Base-by-base conservation (phyloP, 305 asterid species). In the Fraxinus ornus region DNA sequence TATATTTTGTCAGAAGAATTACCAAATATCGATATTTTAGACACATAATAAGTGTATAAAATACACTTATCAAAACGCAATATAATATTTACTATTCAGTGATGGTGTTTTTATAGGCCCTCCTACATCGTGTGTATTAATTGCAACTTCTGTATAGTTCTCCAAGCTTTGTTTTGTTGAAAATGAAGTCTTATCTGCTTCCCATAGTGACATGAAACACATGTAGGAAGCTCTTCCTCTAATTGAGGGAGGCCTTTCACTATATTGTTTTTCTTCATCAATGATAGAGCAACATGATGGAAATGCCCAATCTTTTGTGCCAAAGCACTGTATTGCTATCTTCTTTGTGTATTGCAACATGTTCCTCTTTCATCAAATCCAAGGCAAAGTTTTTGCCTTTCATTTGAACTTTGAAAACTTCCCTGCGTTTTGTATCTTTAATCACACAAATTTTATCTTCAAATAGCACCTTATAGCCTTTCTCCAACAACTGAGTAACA, bases 321-420 rank as follows among this genome's bases (percentile, higher is more conserved):
- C 72, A 47, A 12, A 79, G 8, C 49, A 66, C 6, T 68, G 44
- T 41, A 60, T 66, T 70, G 24, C n/a, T 41, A 13, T 66, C 35
- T 17, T n/a, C 33, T 21, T 41, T 12, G 10, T 41, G 5, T 15
- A 70, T 2, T 36, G 22, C 4, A 24, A 0, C 66, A n/a, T 79
- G 78, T 26, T 79, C 49, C 32, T 79, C 78, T 4, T 30, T 68
- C 49, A 79, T 22, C 6, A 79, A 2, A 35, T 41, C 44, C 66
- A 70, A 44, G 4, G 78, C 2, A 79, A 70, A 79, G 17, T 15
- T 79, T 26, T 79, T 79, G 19, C 47, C 49, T 15, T 33, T 70
- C 52, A 70, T 80, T 35, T 70, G 72, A 8, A 79, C 47, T 33
- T 79, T 79, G 47, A 79, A 70, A 32, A 70, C 15, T 8, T 41